Evolutionary conservation across 2,329 filamentous ascomycete genomes (phyloP).

Genomic region (Neofusicoccum umdonicola): DNA sequence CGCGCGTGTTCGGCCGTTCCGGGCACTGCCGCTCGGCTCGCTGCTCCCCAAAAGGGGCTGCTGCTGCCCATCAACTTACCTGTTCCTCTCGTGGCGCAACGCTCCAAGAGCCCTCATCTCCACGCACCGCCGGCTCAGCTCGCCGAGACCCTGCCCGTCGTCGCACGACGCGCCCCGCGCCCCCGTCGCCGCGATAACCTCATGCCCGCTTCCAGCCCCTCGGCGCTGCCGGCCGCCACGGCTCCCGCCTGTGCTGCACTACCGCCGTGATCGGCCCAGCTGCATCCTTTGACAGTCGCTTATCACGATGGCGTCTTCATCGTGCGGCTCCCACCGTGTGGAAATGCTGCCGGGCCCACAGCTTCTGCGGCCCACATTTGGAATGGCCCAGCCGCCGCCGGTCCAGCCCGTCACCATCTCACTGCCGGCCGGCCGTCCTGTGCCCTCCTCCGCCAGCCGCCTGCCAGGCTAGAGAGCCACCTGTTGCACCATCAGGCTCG

Average conservation of each 20-base stretch:
- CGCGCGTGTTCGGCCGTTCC: not conserved
- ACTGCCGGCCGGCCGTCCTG: not conserved
- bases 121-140: not conserved
- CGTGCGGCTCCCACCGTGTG: slow-evolving; percentile 8
- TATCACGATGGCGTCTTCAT: not conserved
- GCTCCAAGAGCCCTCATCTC: not conserved
- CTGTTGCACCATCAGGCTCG: not conserved
- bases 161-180: not conserved
- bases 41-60: not conserved
- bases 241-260: not conserved
- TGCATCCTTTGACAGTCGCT: not conserved
- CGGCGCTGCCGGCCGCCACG: slow-evolving; percentile 1
- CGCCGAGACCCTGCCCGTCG: not conserved
- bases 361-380: not conserved
- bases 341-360: not conserved
- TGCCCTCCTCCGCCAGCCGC: not conserved
- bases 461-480: not conserved
- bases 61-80: slow-evolving; percentile 1
- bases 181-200: not conserved
- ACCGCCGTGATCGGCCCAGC: not conserved
- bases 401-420: not conserved
- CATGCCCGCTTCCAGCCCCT: not conserved
- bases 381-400: not conserved
- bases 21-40: not conserved
- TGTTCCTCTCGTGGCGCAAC: slow-evolving; percentile 8